These are phyloP conservation scores for Parsonsia alboflavescens DNA, from an alignment of 257 asterid genomes.

Conservation along the genomic window DNA sequence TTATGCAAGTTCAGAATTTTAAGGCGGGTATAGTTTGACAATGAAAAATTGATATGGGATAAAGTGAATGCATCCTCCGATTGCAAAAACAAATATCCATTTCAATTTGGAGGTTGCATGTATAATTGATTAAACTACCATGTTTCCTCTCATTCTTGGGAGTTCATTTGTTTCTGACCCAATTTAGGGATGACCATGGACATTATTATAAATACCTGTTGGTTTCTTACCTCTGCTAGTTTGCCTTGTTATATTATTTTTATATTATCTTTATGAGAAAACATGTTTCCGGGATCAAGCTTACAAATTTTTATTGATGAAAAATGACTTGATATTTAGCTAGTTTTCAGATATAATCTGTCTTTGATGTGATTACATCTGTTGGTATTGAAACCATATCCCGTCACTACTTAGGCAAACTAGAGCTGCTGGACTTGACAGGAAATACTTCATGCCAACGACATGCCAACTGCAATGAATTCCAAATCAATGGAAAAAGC, in stretches of 20 bases:
- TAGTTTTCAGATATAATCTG: neutral
- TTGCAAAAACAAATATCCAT: neutral
- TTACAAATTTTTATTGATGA: neutral
- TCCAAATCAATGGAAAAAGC: slow-evolving; percentile 37
- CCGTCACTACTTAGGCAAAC: slow-evolving; percentile 42
- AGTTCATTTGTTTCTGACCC: too few relatives aligned
- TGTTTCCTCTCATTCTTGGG: neutral
- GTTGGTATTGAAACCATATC: slow-evolving; percentile 5
- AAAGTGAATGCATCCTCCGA: neutral
- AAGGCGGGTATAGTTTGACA: too few relatives aligned
- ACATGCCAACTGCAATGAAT: slow-evolving; percentile 37
- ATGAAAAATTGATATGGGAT: neutral
- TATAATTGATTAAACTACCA: too few relatives aligned
- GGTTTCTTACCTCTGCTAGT: too few relatives aligned
- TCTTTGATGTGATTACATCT: neutral
- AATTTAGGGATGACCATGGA: too few relatives aligned
- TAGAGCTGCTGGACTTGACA: slow-evolving; percentile 73
- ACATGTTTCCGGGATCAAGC: neutral
- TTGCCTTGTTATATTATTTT: too few relatives aligned
- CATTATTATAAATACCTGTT: too few relatives aligned
- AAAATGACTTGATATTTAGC: neutral
- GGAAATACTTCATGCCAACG: slow-evolving; percentile 46
- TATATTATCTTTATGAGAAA: neutral
- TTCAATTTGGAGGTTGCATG: neutral
- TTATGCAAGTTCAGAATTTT: too few relatives aligned